phyloP scores from a whole-genome alignment of 208 protist species.

The Leishmania arabica region DNA sequence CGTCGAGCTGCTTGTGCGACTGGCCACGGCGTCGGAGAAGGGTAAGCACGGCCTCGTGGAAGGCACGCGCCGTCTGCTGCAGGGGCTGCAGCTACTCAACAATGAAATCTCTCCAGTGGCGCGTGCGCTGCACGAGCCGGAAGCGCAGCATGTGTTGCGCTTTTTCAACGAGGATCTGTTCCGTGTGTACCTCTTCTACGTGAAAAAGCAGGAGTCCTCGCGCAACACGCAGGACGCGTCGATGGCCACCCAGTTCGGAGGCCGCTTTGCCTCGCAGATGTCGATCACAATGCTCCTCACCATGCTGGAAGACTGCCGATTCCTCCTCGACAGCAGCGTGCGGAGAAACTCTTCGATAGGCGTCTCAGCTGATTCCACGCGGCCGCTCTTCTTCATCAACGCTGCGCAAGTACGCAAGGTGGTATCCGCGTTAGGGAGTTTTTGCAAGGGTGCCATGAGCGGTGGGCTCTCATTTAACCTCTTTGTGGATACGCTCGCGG shows the following conservation, averaged over 20 bases:
- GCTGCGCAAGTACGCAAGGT: constrained; percentile 39
- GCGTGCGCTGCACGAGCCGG: constrained; percentile 36
- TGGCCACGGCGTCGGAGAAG: constrained; percentile 43
- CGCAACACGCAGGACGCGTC: constrained; percentile 34
- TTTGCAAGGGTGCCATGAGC: constrained; percentile 15
- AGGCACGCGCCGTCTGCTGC: constrained; percentile 47
- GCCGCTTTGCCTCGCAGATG: constrained; percentile 68
- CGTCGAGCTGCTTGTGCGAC: constrained; percentile 70
- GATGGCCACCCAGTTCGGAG: constrained; percentile 57
- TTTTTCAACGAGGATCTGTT: constrained; percentile 77
- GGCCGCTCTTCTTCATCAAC: constrained; percentile 46
- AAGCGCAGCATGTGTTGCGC: constrained; percentile 58
- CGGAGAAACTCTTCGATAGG: not conserved
- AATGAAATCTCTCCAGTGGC: constrained; percentile 24
- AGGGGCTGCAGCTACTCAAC: constrained; percentile 36
- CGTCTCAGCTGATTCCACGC: constrained; percentile 5
- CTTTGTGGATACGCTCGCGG: constrained; percentile 65
- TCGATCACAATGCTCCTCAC: constrained; percentile 42
- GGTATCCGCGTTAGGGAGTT: constrained; percentile 27
- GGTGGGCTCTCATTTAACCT: constrained; percentile 73
- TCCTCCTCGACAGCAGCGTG: constrained; percentile 37
- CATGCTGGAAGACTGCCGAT: constrained; percentile 79
- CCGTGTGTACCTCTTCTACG: constrained; percentile 85
- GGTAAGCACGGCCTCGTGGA: constrained; percentile 46
- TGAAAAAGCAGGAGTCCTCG: constrained; percentile 66